phyloP scores from a whole-genome alignment of 805 yeast species.

The Saturnispora bothae region DNA sequence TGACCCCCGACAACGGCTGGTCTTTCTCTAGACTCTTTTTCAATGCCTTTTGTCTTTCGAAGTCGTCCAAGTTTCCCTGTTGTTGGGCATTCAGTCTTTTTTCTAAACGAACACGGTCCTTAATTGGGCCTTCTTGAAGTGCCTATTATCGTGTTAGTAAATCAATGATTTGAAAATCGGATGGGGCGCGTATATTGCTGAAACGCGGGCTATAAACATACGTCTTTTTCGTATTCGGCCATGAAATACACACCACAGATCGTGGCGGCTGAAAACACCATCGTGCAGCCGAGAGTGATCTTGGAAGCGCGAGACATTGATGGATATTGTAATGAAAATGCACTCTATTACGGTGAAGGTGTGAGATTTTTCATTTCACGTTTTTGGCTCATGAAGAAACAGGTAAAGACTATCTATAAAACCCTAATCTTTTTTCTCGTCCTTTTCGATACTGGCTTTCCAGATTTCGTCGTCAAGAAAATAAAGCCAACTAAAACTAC shows the following conservation, averaged over 20 bases:
- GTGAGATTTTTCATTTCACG: too few species aligned
- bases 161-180: not conserved
- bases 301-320: conserved; percentile 74
- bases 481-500: conserved; percentile 80
- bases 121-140: conserved; percentile 73
- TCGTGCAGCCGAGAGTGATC: conserved; percentile 54
- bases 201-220: conserved; percentile 24
- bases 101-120: conserved; percentile 60
- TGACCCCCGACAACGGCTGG: conserved; percentile 55
- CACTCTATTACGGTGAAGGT: not conserved
- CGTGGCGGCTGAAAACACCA: conserved; percentile 45
- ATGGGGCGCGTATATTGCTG: not conserved
- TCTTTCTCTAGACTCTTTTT: conserved; percentile 42
- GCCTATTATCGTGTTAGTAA: conserved; percentile 28
- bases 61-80: conserved; percentile 53
- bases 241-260: conserved; percentile 60
- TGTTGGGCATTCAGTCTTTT: conserved; percentile 32
- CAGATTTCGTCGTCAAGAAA: conserved; percentile 72
- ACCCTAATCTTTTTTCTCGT: too few species aligned
- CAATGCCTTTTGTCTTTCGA: conserved; percentile 52
- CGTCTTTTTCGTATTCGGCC: conserved; percentile 59
- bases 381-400: too few species aligned
- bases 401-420: too few species aligned
- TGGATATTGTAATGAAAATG: not conserved
- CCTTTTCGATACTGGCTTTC: too few species aligned